Evolutionary conservation across 345 rosid species (phyloP).

Genomic region (Fremontodendron californicum): DNA sequence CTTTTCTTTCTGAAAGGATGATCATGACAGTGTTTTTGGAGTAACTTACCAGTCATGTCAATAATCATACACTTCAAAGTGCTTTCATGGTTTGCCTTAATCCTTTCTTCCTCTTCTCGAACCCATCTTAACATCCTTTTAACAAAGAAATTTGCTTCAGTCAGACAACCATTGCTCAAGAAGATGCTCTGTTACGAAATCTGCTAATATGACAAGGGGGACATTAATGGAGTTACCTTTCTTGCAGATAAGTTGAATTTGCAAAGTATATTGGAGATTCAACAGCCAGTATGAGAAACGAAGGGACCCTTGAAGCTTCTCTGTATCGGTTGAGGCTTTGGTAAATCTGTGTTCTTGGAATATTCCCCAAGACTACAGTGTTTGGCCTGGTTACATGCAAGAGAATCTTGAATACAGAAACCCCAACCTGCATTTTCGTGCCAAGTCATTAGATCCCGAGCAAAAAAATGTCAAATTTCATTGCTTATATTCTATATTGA

Average conservation of each 20-base stretch:
- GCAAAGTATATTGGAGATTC: conserved; percentile 94
- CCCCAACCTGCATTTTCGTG: conserved; percentile 61
- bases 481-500: not conserved
- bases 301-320: conserved; percentile 70
- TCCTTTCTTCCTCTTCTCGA: conserved; percentile 79
- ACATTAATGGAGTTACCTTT: conserved; percentile 41
- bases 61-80: conserved; percentile 64
- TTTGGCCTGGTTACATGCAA: conserved; percentile 88
- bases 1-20: not conserved
- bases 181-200: not conserved
- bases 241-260: conserved; percentile 83
- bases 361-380: conserved; percentile 68
- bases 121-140: conserved; percentile 77
- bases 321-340: conserved; percentile 64
- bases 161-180: not conserved
- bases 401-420: conserved; percentile 81
- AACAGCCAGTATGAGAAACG: conserved; percentile 67
- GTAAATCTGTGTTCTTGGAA: conserved; percentile 69
- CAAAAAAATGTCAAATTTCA: not conserved
- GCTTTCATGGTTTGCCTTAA: conserved; percentile 41
- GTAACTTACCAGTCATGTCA: conserved; percentile 74
- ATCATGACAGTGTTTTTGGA: not conserved
- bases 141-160: not conserved
- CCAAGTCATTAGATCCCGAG: not conserved
- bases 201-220: not conserved